Evolutionary conservation across 163 green algal species (phyloP).

Genomic region (Smithsoniella earleae): DNA sequence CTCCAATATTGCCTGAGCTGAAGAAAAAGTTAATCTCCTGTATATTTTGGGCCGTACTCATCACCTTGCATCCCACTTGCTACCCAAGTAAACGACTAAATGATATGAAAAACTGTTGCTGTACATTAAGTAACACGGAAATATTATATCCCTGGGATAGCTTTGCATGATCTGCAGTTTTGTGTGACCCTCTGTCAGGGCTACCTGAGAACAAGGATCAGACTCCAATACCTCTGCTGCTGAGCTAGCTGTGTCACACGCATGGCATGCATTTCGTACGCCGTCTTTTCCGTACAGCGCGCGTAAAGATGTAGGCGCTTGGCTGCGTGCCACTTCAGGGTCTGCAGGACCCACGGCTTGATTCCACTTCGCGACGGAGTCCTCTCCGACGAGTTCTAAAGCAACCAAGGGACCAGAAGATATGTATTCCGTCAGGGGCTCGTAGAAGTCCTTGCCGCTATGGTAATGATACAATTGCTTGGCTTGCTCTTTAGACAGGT

Average conservation of each 20-base stretch:
- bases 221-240: slow-evolving; percentile 35
- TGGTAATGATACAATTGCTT: slow-evolving; percentile 56
- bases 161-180: background rate
- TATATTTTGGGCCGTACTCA: no score
- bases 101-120: no score
- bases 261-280: slow-evolving; percentile 57
- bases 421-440: slow-evolving; percentile 53
- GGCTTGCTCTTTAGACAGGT: slow-evolving; percentile 48
- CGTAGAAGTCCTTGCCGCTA: slow-evolving; percentile 51
- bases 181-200: background rate
- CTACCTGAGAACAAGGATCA: background rate
- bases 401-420: slow-evolving; percentile 48
- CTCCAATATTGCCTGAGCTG: slow-evolving; percentile 25
- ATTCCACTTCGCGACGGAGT: slow-evolving; percentile 43
- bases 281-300: slow-evolving; percentile 51
- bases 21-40: slow-evolving; percentile 61
- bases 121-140: background rate
- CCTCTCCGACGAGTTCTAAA: slow-evolving; percentile 52
- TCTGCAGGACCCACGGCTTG: slow-evolving; percentile 53
- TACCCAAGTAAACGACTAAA: no score
- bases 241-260: slow-evolving; percentile 50
- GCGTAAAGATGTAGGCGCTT: slow-evolving; percentile 44
- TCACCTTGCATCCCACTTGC: no score
- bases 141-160: background rate
- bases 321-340: slow-evolving; percentile 39